A percentile compares a stretch with the other conserved stretches of the same genome.
phyloP scores from a whole-genome alignment of 805 yeast species.

The Clavispora vitiphila region DNA sequence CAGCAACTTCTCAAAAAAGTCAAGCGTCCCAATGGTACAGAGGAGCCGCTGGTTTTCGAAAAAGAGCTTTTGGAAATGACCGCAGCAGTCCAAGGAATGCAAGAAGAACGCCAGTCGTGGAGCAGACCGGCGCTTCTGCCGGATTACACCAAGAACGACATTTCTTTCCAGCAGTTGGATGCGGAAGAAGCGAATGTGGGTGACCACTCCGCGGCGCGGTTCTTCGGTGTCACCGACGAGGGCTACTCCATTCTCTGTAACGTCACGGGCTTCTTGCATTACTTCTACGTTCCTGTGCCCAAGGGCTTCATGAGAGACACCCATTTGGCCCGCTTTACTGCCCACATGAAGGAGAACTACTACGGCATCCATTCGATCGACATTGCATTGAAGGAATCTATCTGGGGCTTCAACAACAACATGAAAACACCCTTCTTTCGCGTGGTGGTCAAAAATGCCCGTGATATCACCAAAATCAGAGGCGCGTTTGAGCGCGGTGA shows the following conservation, averaged over 20 bases:
- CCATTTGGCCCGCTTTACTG: conserved; percentile 41
- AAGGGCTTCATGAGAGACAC: conserved; percentile 60
- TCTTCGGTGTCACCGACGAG: conserved; percentile 86
- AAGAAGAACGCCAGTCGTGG: conserved; percentile 37
- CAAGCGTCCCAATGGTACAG: conserved; percentile 26
- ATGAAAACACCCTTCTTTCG: conserved; percentile 74
- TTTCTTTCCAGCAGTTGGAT: conserved; percentile 86
- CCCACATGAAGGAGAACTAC: conserved; percentile 43
- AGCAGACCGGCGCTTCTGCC: conserved; percentile 54
- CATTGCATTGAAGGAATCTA: conserved; percentile 68
- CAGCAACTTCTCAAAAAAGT: conserved; percentile 31
- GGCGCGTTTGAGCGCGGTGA: conserved; percentile 82
- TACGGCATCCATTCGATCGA: conserved; percentile 63
- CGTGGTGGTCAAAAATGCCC: conserved; percentile 62
- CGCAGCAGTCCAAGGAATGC: conserved; percentile 14
- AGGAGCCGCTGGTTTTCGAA: conserved; percentile 31
- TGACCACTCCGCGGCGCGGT: conserved; percentile 62
- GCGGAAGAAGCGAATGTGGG: conserved; percentile 75
- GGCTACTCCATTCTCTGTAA: conserved; percentile 90
- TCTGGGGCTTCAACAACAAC: conserved; percentile 91
- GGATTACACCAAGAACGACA: conserved; percentile 44
- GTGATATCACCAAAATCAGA: conserved; percentile 63
- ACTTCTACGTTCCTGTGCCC: conserved; percentile 90
- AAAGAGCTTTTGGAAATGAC: conserved; percentile 16
- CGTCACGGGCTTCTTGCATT: conserved; percentile 84